Evolutionary conservation across 306 rosid species (phyloP).

Genomic region (Dryas octopetala): DNA sequence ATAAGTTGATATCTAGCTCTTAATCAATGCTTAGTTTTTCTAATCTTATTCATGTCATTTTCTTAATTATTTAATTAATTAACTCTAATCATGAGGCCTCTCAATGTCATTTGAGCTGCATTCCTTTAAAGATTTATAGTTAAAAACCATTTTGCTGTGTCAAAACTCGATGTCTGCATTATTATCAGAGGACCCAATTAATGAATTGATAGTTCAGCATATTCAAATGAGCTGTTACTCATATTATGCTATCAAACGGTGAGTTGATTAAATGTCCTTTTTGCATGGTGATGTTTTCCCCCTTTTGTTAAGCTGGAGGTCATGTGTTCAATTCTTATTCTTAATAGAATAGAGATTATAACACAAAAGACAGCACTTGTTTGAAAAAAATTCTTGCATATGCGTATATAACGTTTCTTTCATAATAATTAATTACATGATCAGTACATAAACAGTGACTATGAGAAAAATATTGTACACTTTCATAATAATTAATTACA

Average conservation of each 20-base stretch:
- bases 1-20: slow-evolving; percentile 5
- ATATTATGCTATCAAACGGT: not conserved
- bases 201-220: slow-evolving; percentile 21
- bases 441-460: no score
- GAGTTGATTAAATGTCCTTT: not conserved
- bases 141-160: not conserved
- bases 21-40: not conserved
- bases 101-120: slow-evolving; percentile 21
- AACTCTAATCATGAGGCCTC: slow-evolving; percentile 19
- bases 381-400: no score
- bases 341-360: not conserved
- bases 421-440: no score
- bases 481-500: no score
- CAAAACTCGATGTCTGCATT: slow-evolving; percentile 22
- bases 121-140: not conserved
- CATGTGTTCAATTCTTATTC: not conserved
- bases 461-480: no score
- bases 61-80: slow-evolving; percentile 6
- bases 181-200: slow-evolving; percentile 11
- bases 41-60: slow-evolving; percentile 5
- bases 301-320: slow-evolving; percentile 1
- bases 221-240: not conserved
- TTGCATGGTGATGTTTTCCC: not conserved
- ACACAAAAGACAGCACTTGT: not conserved
- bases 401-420: no score